Conservation (phyloP, 2,329 filamentous ascomycete species). For the Hypomyces rosellus region DNA sequence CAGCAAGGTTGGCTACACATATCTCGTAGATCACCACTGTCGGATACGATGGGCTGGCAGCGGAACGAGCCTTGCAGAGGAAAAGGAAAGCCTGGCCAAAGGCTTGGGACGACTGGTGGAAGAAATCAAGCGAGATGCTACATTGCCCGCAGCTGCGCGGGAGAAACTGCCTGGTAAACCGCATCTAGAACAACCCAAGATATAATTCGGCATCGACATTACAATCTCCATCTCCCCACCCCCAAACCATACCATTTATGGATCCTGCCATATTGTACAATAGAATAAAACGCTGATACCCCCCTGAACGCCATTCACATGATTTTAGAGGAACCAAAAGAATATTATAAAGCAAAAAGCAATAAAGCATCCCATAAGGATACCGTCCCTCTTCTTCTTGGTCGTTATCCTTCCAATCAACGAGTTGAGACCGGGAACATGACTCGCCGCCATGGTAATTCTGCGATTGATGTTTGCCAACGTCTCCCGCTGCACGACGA, state of each 20-base stretch:
- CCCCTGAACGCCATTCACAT: conserved; percentile 28
- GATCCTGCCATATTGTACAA: conserved; percentile 26
- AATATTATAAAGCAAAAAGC: conserved; percentile 86
- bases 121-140: conserved; percentile 42
- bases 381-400: conserved; percentile 89
- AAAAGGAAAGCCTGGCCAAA: conserved; percentile 60
- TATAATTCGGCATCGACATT: conserved; percentile 15
- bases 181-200: conserved; percentile 23
- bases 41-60: conserved; percentile 93
- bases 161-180: conserved; percentile 28
- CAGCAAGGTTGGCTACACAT: conserved; percentile 88
- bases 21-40: conserved; percentile 80
- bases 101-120: conserved; percentile 57
- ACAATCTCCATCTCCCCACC: conserved; percentile 1
- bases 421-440: conserved; percentile 88
- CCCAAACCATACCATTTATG: conserved; percentile 16
- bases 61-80: conserved; percentile 57
- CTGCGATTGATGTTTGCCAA: conserved; percentile 82
- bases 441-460: conserved; percentile 82
- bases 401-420: conserved; percentile 88
- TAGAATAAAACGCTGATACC: conserved; percentile 31
- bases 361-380: conserved; percentile 88
- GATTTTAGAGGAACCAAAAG: conserved; percentile 63
- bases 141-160: conserved; percentile 27
- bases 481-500: conserved; percentile 79